Conservation (phyloP, 345 rosid species). For the Linum usitatissimum region DNA sequence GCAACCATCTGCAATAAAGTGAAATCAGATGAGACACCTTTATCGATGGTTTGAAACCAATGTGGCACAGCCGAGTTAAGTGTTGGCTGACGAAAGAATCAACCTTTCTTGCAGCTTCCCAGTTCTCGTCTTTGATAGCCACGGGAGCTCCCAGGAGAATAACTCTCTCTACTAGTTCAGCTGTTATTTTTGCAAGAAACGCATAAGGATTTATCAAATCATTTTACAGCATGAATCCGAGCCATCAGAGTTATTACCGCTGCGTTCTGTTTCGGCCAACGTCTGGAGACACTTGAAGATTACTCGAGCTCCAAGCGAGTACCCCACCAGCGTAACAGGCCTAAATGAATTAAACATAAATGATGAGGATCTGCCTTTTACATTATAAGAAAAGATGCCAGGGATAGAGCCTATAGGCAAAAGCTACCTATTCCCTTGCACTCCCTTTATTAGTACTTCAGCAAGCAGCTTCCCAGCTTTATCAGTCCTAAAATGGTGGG, state of each 20-base stretch:
- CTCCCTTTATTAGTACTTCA: slow-evolving; percentile 72
- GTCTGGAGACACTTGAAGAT: slow-evolving; percentile 80
- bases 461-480: slow-evolving; percentile 89
- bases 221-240: not conserved
- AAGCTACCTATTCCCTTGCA: slow-evolving; percentile 84
- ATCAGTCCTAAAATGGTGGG: slow-evolving; percentile 52
- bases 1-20: slow-evolving; percentile 72
- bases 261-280: slow-evolving; percentile 68
- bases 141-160: slow-evolving; percentile 91
- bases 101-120: slow-evolving; percentile 92
- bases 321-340: slow-evolving; percentile 89
- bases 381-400: too few relatives aligned
- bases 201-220: not conserved
- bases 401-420: too few relatives aligned
- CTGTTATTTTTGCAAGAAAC: slow-evolving; percentile 25
- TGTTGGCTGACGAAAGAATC: slow-evolving; percentile 5
- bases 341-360: slow-evolving; percentile 26
- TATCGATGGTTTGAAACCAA: too few relatives aligned
- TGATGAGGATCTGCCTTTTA: too few relatives aligned
- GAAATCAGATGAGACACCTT: not conserved
- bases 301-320: slow-evolving; percentile 87
- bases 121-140: slow-evolving; percentile 67
- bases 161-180: slow-evolving; percentile 87
- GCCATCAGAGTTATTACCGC: slow-evolving; percentile 34
- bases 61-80: not conserved